Evolutionary conservation across 257 asterid genomes (phyloP).

Genomic region (Parsonsia alboflavescens): DNA sequence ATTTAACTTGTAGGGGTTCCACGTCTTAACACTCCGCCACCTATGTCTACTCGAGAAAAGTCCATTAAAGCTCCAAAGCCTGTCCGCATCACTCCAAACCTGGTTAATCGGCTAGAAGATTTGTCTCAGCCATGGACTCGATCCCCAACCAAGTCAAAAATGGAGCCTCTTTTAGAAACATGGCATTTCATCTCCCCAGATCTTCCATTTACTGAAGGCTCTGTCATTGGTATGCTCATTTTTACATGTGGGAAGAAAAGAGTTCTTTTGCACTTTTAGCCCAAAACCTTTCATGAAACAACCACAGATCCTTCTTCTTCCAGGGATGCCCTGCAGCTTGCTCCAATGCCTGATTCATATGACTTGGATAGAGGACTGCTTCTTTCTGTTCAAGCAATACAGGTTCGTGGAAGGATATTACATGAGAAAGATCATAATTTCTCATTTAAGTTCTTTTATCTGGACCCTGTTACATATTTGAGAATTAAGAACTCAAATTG

Average conservation of each 20-base stretch:
- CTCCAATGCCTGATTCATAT: slow-evolving; percentile 90
- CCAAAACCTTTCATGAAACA: slow-evolving; percentile 48
- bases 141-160: slow-evolving; percentile 87
- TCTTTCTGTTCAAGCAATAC: slow-evolving; percentile 95
- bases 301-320: slow-evolving; percentile 79
- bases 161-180: slow-evolving; percentile 80
- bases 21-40: slow-evolving; percentile 96
- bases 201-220: slow-evolving; percentile 44
- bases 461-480: slow-evolving; percentile 8
- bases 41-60: slow-evolving; percentile 52
- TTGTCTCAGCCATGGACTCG: slow-evolving; percentile 98
- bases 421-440: slow-evolving; percentile 10
- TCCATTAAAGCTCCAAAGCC: slow-evolving; percentile 76
- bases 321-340: slow-evolving; percentile 69
- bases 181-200: slow-evolving; percentile 71
- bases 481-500: slow-evolving; percentile 15
- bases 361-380: slow-evolving; percentile 97
- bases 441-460: slow-evolving; percentile 16
- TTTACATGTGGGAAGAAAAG: neutral
- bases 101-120: slow-evolving; percentile 77
- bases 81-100: slow-evolving; percentile 72
- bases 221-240: slow-evolving; percentile 35
- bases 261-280: neutral
- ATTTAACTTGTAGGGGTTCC: slow-evolving; percentile 74
- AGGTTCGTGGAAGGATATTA: slow-evolving; percentile 38